These are phyloP conservation scores for Neofusicoccum umdonicola DNA, from an alignment of 2,329 filamentous ascomycete species.

Conservation along the genomic window DNA sequence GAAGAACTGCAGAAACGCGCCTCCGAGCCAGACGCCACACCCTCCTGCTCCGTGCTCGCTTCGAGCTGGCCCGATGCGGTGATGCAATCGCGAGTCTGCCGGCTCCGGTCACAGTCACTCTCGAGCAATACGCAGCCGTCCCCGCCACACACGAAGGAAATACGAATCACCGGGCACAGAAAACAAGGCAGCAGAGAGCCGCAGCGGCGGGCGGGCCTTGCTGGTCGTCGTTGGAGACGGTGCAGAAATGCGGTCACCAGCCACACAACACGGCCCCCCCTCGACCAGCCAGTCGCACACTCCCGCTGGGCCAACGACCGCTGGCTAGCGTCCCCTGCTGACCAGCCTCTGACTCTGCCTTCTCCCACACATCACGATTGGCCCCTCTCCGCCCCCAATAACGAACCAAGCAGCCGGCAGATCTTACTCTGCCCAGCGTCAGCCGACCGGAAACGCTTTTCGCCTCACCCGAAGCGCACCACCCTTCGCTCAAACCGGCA, in stretches of 20 bases:
- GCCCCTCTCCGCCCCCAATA: conserved; percentile 6
- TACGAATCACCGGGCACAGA: not conserved
- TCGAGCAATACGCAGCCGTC: not conserved
- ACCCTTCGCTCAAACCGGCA: not conserved
- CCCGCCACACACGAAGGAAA: not conserved
- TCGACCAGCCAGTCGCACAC: not conserved
- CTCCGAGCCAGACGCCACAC: not conserved
- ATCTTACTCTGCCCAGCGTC: conserved; percentile 5
- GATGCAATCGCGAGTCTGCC: not conserved
- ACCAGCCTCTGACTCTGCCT: not conserved
- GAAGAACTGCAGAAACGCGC: not conserved
- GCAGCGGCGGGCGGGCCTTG: not conserved
- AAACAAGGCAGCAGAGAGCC: not conserved
- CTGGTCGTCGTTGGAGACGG: not conserved
- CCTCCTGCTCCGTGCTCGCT: not conserved
- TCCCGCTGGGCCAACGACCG: not conserved
- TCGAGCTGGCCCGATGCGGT: not conserved
- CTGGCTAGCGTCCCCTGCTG: not conserved
- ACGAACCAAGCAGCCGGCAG: not conserved
- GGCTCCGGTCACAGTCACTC: not conserved
- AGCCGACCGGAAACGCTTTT: not conserved
- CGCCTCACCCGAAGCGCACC: not conserved
- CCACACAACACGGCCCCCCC: not conserved
- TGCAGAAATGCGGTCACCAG: not conserved
- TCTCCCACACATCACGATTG: not conserved